A percentile compares a stretch with the other conserved stretches of the same genome.
Conservation (phyloP, 2,329 filamentous ascomycete genomes). For the Pseudonectria foliicola region DNA sequence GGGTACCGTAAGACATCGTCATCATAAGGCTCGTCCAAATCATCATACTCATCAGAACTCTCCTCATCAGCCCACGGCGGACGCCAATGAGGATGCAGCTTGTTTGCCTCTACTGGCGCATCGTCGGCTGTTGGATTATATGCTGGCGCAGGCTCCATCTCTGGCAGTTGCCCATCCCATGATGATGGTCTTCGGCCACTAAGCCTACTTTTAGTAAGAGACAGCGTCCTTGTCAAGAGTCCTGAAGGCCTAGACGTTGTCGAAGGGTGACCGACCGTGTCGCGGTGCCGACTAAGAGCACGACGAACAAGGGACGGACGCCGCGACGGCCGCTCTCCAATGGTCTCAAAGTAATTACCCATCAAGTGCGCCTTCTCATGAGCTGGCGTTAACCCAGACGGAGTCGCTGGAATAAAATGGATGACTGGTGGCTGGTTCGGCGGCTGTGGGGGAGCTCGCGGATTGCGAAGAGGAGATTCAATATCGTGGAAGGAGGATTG, state of each 20-base stretch:
- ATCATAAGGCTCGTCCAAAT: slow-evolving; percentile 27
- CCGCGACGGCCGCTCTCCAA: slow-evolving; percentile 37
- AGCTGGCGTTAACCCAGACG: slow-evolving; percentile 50
- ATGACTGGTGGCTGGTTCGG: slow-evolving; percentile 37
- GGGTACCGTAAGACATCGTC: slow-evolving; percentile 40
- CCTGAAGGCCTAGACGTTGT: slow-evolving; percentile 32
- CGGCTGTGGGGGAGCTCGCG: slow-evolving; percentile 50
- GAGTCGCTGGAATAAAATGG: slow-evolving; percentile 57
- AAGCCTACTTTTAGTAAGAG: slow-evolving; percentile 39
- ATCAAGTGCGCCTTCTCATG: slow-evolving; percentile 44
- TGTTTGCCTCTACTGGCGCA: slow-evolving; percentile 43
- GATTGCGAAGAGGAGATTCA: slow-evolving; percentile 57
- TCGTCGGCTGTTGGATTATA: slow-evolving; percentile 39
- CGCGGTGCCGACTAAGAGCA: slow-evolving; percentile 43
- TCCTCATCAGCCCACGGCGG: slow-evolving; percentile 39
- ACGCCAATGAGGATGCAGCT: slow-evolving; percentile 55
- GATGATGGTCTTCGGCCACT: slow-evolving; percentile 22
- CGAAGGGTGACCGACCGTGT: slow-evolving; percentile 36
- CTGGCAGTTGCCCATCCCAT: slow-evolving; percentile 21
- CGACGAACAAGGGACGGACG: slow-evolving; percentile 46
- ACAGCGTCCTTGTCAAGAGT: slow-evolving; percentile 45
- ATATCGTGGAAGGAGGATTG: slow-evolving; percentile 43
- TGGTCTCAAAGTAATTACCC: slow-evolving; percentile 47
- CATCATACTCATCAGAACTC: slow-evolving; percentile 20
- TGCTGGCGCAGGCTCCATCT: slow-evolving; percentile 21